Conservation (phyloP, 441 rosid species). For the Pelargonium fulgidum region DNA sequence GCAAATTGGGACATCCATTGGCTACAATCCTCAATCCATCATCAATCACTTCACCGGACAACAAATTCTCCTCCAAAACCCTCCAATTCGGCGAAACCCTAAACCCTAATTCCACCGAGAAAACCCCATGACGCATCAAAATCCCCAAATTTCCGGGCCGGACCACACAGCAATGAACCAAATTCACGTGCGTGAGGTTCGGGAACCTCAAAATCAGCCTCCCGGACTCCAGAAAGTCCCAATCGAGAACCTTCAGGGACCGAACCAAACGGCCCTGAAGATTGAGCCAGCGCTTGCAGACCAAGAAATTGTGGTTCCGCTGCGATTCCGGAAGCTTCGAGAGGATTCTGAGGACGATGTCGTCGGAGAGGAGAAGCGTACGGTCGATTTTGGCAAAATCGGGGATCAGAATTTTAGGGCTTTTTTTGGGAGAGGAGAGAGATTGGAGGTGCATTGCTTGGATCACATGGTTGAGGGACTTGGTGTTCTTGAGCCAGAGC, state of each 20-base stretch:
- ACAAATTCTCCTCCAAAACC: conserved; percentile 36
- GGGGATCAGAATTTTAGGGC: conserved; percentile 39
- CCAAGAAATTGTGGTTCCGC: conserved; percentile 42
- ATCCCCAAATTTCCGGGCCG: conserved; percentile 37
- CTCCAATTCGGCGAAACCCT: conserved; percentile 31
- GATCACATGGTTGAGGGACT: conserved; percentile 44
- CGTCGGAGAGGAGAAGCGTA: conserved; percentile 59
- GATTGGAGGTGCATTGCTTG: conserved; percentile 56
- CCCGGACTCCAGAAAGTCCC: conserved; percentile 54
- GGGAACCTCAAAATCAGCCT: conserved; percentile 50
- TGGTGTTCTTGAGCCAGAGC: conserved; percentile 53
- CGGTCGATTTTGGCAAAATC: conserved; percentile 41
- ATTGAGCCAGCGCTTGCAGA: conserved; percentile 59
- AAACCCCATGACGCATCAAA: conserved; percentile 35
- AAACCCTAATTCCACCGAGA: conserved; percentile 35
- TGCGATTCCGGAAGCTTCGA: conserved; percentile 44
- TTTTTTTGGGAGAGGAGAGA: conserved; percentile 29
- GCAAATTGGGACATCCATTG: conserved; percentile 48
- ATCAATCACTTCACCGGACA: conserved; percentile 41
- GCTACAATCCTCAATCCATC: conserved; percentile 42
- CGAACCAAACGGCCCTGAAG: conserved; percentile 55
- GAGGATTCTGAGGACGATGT: conserved; percentile 46
- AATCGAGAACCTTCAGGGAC: conserved; percentile 44
- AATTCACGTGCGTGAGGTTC: conserved; percentile 50
- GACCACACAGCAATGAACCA: conserved; percentile 41